phyloP scores from a whole-genome alignment of 1,139 yeast species.

The Kodamaea arcana region DNA sequence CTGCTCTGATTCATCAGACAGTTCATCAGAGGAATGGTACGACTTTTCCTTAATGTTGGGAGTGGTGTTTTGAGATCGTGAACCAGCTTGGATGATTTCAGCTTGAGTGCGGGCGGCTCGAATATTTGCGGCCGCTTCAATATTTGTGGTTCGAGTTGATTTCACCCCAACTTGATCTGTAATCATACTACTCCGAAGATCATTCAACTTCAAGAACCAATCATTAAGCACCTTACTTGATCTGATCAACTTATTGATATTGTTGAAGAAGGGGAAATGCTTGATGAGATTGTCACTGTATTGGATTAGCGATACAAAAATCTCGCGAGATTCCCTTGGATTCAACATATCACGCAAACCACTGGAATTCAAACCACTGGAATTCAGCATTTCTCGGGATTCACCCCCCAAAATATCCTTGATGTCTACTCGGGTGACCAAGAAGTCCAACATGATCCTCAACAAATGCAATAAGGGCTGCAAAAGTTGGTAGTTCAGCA shows the following conservation, averaged over 20 bases:
- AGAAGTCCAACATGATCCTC: constrained; percentile 16
- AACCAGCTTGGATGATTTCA: background rate
- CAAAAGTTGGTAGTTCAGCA: constrained; percentile 32
- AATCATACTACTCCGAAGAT: constrained; percentile 6
- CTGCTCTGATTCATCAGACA: background rate
- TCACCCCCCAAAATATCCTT: background rate
- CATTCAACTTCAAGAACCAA: constrained; percentile 27
- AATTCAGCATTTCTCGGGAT: background rate
- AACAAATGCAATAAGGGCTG: constrained; percentile 35
- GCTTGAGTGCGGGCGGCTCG: background rate
- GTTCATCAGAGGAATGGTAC: constrained; percentile 1
- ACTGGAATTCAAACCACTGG: too few relatives aligned
- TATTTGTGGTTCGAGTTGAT: background rate
- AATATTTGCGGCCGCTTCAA: background rate
- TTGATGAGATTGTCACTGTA: constrained; percentile 24
- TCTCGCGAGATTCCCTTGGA: constrained; percentile 2
- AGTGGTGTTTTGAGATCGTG: background rate
- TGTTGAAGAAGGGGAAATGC: constrained; percentile 29
- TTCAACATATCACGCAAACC: background rate
- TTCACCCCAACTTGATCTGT: too few relatives aligned
- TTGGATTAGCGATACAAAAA: constrained; percentile 11
- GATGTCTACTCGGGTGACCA: too few relatives aligned
- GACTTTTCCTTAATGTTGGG: constrained; percentile 1
- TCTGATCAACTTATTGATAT: constrained; percentile 26
- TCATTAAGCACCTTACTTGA: constrained; percentile 22